A percentile compares a stretch with the other conserved stretches of the same genome.
Conservation (phyloP, 192 early-diverging fungal species). For the Dissophora globulifera region DNA sequence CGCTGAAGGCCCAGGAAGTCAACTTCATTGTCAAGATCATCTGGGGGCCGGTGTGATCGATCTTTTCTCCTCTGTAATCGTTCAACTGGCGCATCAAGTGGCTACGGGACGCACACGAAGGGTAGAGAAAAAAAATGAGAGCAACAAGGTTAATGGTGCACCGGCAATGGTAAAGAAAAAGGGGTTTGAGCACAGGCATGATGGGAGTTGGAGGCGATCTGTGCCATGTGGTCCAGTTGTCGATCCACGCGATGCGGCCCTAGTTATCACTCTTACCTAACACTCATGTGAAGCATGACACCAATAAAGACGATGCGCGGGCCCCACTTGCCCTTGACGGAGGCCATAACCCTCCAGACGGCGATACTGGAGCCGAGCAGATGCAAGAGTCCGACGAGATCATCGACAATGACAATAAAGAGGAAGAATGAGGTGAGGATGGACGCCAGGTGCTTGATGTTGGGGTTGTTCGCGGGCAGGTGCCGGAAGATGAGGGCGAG, state of each 20-base stretch:
- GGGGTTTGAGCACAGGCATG: too few species aligned
- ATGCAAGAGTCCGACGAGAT: constrained; percentile 67
- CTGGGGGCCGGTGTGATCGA: constrained; percentile 91
- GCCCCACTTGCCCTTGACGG: constrained; percentile 56
- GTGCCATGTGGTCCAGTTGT: too few species aligned
- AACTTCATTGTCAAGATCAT: constrained; percentile 97
- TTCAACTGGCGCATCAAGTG: constrained; percentile 62
- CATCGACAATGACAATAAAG: constrained; percentile 64
- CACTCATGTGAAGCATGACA: constrained; percentile 74
- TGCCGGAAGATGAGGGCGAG: constrained; percentile 65
- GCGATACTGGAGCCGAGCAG: constrained; percentile 60
- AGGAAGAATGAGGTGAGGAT: constrained; percentile 64
- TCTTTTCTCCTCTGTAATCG: constrained; percentile 58
- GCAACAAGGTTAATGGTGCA: constrained; percentile 1
- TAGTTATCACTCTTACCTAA: constrained; percentile 41
- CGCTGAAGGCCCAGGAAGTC: constrained; percentile 87
- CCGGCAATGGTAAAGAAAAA: too few species aligned
- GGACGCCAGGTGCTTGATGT: constrained; percentile 67
- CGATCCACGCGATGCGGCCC: too few species aligned
- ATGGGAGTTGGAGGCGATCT: too few species aligned
- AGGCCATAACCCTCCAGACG: constrained; percentile 63
- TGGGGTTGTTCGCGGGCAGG: constrained; percentile 60
- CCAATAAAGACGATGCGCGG: constrained; percentile 68
- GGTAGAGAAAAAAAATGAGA: not conserved
- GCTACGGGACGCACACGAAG: too few species aligned